These are phyloP conservation scores for Pythium dissimile DNA, from an alignment of 352 stramenopile species.

Conservation along the genomic window DNA sequence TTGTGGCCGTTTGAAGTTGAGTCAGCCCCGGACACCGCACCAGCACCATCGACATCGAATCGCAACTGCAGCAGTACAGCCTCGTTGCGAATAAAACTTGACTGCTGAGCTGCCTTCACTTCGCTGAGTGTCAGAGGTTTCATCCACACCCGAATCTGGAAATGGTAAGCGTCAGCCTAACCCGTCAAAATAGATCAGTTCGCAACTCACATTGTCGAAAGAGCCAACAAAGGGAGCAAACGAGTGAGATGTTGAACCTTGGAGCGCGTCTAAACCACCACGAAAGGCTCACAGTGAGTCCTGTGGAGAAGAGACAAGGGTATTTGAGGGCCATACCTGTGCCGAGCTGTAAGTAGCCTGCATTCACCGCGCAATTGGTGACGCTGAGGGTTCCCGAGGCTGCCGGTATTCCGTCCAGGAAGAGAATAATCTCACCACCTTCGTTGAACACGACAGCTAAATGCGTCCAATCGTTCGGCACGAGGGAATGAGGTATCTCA, in stretches of 20 bases:
- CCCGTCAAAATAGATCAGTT: neutral
- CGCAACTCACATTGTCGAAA: slow-evolving; percentile 43
- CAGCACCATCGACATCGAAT: slow-evolving; percentile 18
- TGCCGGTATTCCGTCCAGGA: slow-evolving; percentile 27
- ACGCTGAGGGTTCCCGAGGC: slow-evolving; percentile 18
- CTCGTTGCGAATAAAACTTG: slow-evolving; percentile 11
- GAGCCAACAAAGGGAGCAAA: slow-evolving; percentile 24
- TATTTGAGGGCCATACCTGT: slow-evolving; percentile 22
- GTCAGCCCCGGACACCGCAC: slow-evolving; percentile 20
- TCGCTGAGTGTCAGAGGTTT: slow-evolving; percentile 1
- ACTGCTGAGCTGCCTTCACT: neutral
- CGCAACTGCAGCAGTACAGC: slow-evolving; percentile 32
- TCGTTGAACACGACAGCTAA: slow-evolving; percentile 29
- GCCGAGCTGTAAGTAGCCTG: slow-evolving; percentile 40
- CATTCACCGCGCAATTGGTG: slow-evolving; percentile 22
- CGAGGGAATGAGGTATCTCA: slow-evolving; percentile 30
- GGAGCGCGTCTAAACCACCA: neutral
- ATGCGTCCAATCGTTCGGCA: slow-evolving; percentile 31
- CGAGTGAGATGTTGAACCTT: slow-evolving; percentile 7
- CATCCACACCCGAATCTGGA: slow-evolving; percentile 21
- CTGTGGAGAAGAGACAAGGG: too few relatives aligned
- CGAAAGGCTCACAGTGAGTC: too few relatives aligned
- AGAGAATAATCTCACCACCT: slow-evolving; percentile 21
- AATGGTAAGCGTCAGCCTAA: neutral
- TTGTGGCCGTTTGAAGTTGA: slow-evolving; percentile 31